Percentiles rank a stretch among this genome's conserved stretches.
Evolutionary conservation across 768 basidiomycete genomes (phyloP).

Genomic region (Pisolithus sp.): DNA sequence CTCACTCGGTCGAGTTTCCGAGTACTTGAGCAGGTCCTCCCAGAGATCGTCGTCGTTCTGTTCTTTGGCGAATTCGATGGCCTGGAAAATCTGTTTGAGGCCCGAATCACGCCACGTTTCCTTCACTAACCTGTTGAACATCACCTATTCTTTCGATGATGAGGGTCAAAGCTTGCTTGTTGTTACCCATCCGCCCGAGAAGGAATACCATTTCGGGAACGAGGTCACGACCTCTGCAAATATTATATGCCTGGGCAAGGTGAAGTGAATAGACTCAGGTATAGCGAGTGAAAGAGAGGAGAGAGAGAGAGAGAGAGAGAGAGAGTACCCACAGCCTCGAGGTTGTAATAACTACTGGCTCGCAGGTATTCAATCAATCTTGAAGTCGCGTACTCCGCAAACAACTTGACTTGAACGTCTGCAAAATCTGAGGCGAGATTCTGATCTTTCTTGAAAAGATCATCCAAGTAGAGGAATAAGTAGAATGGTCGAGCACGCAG

Average conservation of each 20-base stretch:
- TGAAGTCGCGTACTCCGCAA: slow-evolving; percentile 77
- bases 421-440: slow-evolving; percentile 75
- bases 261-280: background rate
- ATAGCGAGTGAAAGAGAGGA: too few species aligned
- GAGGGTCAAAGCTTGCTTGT: slow-evolving; percentile 86
- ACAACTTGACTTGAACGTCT: slow-evolving; percentile 85
- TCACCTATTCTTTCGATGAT: slow-evolving; percentile 95
- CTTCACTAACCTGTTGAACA: slow-evolving; percentile 65
- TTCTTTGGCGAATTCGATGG: slow-evolving; percentile 97
- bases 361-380: slow-evolving; percentile 88
- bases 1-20: slow-evolving; percentile 85
- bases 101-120: background rate
- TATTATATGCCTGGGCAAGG: slow-evolving; percentile 63
- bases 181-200: slow-evolving; percentile 95
- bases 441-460: slow-evolving; percentile 81
- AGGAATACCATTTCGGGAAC: slow-evolving; percentile 98
- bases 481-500: slow-evolving; percentile 69
- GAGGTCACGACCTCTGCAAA: slow-evolving; percentile 79
- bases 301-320: too few species aligned
- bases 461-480: slow-evolving; percentile 90
- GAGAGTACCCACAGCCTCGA: slow-evolving; percentile 59
- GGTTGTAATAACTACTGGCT: slow-evolving; percentile 84
- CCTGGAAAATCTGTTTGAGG: slow-evolving; percentile 37
- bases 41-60: slow-evolving; percentile 96
- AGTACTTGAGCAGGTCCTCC: slow-evolving; percentile 93